Evolutionary conservation across 192 early-diverging fungal species (phyloP), one percentile per base, ranked within the genome.

Genomic region (Coemansia sp.): DNA sequence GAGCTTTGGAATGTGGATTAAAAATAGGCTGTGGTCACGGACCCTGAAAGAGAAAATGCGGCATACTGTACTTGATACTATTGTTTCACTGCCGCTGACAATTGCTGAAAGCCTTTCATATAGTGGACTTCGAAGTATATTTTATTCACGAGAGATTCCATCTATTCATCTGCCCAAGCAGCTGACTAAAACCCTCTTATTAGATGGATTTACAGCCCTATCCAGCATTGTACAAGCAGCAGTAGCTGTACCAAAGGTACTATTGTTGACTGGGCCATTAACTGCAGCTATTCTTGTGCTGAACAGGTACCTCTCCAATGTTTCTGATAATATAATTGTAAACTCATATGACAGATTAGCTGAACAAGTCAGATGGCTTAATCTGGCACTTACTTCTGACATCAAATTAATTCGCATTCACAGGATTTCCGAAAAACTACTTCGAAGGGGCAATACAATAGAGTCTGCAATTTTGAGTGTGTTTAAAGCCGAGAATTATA

Each of bases 51-150:
- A 52, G 54, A 41, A 29, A 12, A 57, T 60, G 45, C 64, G 74
- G 2, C 14, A 7, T 3, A 11, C 54, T 5, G 5, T 54, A 0
- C 22, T 66, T 15, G 43, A 60, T 35, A 17, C 21, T 0, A 48
- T 67, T 25, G 32, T 67, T 1, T 32, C 56, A 4, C 5, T 66
- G 24, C 68, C 68, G 0, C 57, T 76, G 21, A n/a, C 68, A 1
- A 39, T 56, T 14, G 29, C 60, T 2, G 74, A 76, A 24, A 21
- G 27, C 4, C 52, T 75, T 19, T 32, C 60, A 1, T 17, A 22
- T 14, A 53, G 0, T 3, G 51, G 17, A 15, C 22, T 66, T 4
- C 9, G 29, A 0, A 1, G 22, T 0, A 32, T 73, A n/a, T 73
- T 63, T 49, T 12, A n/a, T 2, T 15, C 17, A 12, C 25, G 37